Percentiles rank a stretch among this genome's conserved stretches.
Evolutionary conservation across 2,329 filamentous ascomycete species (phyloP).

Genomic region (Leptodontidium sp.): DNA sequence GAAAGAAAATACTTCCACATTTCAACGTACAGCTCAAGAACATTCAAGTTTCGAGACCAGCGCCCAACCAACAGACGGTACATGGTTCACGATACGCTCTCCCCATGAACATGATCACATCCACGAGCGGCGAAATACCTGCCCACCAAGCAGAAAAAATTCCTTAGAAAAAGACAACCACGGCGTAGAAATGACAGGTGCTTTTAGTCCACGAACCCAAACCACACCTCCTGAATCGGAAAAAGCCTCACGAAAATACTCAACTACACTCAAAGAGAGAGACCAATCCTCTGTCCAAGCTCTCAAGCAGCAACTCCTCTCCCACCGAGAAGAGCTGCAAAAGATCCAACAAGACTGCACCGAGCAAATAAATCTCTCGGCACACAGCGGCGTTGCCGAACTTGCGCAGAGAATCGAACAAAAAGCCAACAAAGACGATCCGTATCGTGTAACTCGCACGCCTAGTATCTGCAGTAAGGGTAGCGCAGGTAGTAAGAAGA

Average conservation of each 20-base stretch:
- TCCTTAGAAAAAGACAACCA: conserved; percentile 5
- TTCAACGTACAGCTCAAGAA: background rate
- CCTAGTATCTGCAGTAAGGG: conserved; percentile 9
- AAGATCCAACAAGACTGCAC: conserved; percentile 24
- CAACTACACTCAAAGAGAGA: conserved; percentile 20
- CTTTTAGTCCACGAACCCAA: conserved; percentile 15
- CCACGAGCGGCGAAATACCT: conserved; percentile 13
- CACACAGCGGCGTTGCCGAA: conserved; percentile 13
- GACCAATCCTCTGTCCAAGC: conserved; percentile 24
- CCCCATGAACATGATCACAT: conserved; percentile 8
- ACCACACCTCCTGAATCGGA: conserved; percentile 25
- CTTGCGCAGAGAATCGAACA: conserved; percentile 12
- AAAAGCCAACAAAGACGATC: background rate
- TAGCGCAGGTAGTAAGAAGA: background rate
- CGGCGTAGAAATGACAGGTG: background rate
- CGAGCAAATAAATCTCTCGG: conserved; percentile 10
- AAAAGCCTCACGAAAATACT: conserved; percentile 27
- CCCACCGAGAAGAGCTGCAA: conserved; percentile 31
- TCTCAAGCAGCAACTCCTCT: conserved; percentile 29
- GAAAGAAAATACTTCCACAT: background rate
- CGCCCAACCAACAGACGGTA: conserved; percentile 10
- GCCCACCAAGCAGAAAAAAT: conserved; percentile 3
- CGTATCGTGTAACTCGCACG: background rate
- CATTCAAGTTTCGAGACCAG: conserved; percentile 8
- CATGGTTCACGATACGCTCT: background rate